Evolutionary conservation across 805 yeast species (phyloP).

Genomic region (Schwanniomyces polymorphus): DNA sequence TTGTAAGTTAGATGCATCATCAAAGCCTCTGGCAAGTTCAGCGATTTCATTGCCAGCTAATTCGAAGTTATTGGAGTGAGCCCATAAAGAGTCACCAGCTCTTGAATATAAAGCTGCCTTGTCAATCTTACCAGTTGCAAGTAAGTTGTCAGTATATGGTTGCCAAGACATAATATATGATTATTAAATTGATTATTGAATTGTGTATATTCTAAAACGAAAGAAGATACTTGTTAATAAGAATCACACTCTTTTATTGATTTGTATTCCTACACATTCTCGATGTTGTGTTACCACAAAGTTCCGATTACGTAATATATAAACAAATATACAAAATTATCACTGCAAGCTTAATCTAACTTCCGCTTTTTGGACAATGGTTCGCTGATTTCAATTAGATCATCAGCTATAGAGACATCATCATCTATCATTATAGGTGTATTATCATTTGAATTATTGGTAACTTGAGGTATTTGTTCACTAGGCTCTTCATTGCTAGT

Average conservation of each 20-base stretch:
- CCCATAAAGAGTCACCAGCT: constrained; percentile 96
- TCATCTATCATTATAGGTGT: constrained; percentile 9
- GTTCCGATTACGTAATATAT: constrained; percentile 2
- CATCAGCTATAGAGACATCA: constrained; percentile 13
- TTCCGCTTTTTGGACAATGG: constrained; percentile 1
- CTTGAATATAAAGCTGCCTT: constrained; percentile 90
- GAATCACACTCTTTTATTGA: not conserved
- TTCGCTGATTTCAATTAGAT: constrained; percentile 2
- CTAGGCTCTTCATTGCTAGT: constrained; percentile 1
- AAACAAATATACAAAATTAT: not conserved
- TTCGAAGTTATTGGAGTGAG: constrained; percentile 67
- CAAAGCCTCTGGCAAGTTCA: constrained; percentile 76
- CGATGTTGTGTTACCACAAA: not conserved
- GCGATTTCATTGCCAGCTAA: constrained; percentile 70
- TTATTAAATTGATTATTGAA: not conserved
- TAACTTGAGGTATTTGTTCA: constrained; percentile 3
- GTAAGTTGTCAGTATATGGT: constrained; percentile 95
- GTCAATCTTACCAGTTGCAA: constrained; percentile 85
- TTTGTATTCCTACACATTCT: not conserved
- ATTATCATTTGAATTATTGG: constrained; percentile 5
- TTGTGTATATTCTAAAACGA: not conserved
- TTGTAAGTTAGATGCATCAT: constrained; percentile 76
- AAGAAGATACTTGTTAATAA: constrained; percentile 1
- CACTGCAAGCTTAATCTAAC: not conserved
- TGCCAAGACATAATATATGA: constrained; percentile 30